These are phyloP conservation scores for Neurospora sp. DNA, from an alignment of 495 filamentous ascomycete species.

Conservation along the genomic window DNA sequence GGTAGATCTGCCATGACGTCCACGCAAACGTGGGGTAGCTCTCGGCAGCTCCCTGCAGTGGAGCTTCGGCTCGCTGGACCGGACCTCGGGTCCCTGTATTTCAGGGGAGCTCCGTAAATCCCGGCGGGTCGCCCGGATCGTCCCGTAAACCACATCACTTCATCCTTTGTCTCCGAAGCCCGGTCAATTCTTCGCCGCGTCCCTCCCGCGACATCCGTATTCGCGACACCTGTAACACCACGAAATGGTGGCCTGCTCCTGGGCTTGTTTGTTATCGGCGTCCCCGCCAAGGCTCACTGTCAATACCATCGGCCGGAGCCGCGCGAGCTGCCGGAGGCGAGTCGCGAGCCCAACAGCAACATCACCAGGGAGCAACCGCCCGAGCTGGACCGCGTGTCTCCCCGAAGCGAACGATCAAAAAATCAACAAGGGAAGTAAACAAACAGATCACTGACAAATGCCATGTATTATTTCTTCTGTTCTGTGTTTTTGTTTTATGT, in stretches of 20 bases:
- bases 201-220: not conserved
- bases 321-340: not conserved
- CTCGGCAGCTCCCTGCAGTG: not conserved
- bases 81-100: not conserved
- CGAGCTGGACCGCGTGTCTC: not conserved
- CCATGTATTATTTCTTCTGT: not conserved
- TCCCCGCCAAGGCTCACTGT: not conserved
- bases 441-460: not conserved
- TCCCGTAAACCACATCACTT: not conserved
- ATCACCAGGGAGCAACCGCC: not conserved
- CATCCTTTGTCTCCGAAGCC: not conserved
- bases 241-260: not conserved
- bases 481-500: not conserved
- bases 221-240: not conserved
- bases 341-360: not conserved
- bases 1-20: not conserved
- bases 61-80: not conserved
- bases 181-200: not conserved
- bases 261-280: not conserved
- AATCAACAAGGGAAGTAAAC: not conserved
- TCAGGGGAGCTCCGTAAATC: not conserved
- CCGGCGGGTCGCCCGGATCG: not conserved
- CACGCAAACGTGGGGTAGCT: not conserved
- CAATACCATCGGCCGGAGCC: slow-evolving; percentile 1
- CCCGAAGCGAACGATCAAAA: not conserved